phyloP scores from a whole-genome alignment of 192 early-diverging fungal species.

The Linnemannia hyalina region DNA sequence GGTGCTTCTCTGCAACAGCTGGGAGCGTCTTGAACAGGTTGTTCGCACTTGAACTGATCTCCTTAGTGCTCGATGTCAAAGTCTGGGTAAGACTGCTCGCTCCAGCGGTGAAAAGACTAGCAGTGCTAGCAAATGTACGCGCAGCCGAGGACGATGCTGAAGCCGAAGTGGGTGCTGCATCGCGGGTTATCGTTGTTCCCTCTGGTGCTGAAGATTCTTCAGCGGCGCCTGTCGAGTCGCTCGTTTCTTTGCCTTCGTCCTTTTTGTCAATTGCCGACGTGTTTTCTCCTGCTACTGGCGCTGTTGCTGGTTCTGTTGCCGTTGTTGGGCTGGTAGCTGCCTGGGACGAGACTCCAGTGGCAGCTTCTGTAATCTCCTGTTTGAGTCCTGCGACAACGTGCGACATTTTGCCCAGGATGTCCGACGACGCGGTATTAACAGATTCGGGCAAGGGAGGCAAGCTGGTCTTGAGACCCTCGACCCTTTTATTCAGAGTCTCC shows the following conservation, averaged over 20 bases:
- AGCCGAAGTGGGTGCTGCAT: not conserved
- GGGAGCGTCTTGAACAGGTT: constrained; percentile 37
- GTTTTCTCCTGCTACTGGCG: not conserved
- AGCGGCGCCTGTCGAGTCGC: not conserved
- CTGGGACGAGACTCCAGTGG: constrained; percentile 24
- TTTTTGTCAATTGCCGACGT: not conserved
- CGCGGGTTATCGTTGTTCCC: not conserved
- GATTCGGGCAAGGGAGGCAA: constrained; percentile 37
- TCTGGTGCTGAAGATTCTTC: not conserved
- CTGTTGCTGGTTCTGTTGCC: not conserved
- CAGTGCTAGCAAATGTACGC: constrained; percentile 39
- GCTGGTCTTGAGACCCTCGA: constrained; percentile 48
- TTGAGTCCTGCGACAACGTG: constrained; percentile 40
- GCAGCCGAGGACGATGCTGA: not conserved
- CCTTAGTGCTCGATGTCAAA: constrained; percentile 33
- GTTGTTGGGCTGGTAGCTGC: not conserved
- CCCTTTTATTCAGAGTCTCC: constrained; percentile 35
- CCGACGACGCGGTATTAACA: constrained; percentile 35
- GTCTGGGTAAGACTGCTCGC: constrained; percentile 30
- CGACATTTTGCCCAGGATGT: constrained; percentile 38
- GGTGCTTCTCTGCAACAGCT: constrained; percentile 38
- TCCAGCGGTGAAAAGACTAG: constrained; percentile 34
- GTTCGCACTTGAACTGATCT: constrained; percentile 43
- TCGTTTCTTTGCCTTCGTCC: not conserved
- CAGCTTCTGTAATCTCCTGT: constrained; percentile 48